Percentiles rank a stretch among this genome's conserved stretches.
Conservation (phyloP, 805 yeast species). For the Yarrowia alimentaria region DNA sequence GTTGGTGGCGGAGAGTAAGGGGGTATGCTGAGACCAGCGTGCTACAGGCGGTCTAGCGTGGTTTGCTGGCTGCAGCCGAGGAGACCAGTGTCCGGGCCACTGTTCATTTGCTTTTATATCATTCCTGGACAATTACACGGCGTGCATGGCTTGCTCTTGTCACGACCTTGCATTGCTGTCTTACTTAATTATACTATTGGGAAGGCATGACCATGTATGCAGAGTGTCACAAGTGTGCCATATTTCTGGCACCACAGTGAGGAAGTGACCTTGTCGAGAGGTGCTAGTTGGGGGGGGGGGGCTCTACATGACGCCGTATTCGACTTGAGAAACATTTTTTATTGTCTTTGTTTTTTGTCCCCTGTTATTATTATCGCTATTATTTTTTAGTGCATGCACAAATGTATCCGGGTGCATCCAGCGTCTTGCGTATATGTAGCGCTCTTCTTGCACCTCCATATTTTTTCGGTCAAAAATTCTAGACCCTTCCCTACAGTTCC, state of each 20-base stretch:
- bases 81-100: too few relatives aligned
- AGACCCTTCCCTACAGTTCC: too few relatives aligned
- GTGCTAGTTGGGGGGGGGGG: too few relatives aligned
- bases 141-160: neutral
- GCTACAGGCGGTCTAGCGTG: neutral
- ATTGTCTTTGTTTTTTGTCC: neutral
- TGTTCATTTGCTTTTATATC: neutral
- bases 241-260: too few relatives aligned
- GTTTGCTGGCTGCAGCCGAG: neutral
- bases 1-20: constrained; percentile 24
- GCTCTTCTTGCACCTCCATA: too few relatives aligned
- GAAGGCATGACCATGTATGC: too few relatives aligned
- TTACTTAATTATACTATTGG: constrained; percentile 17
- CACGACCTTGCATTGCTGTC: constrained; percentile 11
- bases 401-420: constrained; percentile 2
- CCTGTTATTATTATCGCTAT: neutral
- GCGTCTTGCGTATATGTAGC: constrained; percentile 6
- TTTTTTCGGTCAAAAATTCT: too few relatives aligned
- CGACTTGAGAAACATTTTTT: too few relatives aligned
- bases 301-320: too few relatives aligned
- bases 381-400: constrained; percentile 17
- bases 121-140: too few relatives aligned
- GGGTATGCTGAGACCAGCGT: neutral
- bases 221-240: too few relatives aligned
- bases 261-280: too few relatives aligned